Percentiles rank a stretch among this genome's conserved stretches.
Evolutionary conservation across 179 eudicot genomes (phyloP).

Genomic region (Beta lomatogona): DNA sequence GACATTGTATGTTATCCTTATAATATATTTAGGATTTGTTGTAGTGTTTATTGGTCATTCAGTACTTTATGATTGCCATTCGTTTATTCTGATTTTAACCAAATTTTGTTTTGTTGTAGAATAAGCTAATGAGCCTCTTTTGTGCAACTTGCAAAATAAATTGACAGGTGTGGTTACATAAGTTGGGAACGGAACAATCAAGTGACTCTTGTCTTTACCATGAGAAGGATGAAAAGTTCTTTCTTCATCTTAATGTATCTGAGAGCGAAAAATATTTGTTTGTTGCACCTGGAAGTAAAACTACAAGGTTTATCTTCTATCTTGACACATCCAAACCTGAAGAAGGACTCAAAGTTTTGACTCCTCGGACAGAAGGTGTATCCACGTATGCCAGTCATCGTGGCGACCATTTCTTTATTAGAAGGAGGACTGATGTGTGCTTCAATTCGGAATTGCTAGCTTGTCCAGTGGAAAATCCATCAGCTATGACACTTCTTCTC

Average conservation of each 20-base stretch:
- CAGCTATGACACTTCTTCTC: constrained; percentile 59
- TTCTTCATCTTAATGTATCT: constrained; percentile 60
- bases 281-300: constrained; percentile 82
- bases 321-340: constrained; percentile 62
- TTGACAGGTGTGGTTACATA: constrained; percentile 84
- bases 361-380: constrained; percentile 73
- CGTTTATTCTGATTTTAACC: not conserved
- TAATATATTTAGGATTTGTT: not conserved
- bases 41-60: not conserved
- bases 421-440: constrained; percentile 73
- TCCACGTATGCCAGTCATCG: constrained; percentile 85
- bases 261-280: constrained; percentile 83
- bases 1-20: not conserved
- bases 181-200: constrained; percentile 70
- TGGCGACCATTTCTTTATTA: constrained; percentile 79
- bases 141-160: not conserved
- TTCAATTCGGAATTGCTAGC: constrained; percentile 89
- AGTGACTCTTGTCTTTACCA: constrained; percentile 73
- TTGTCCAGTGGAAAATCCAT: constrained; percentile 74
- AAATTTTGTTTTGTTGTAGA: not conserved
- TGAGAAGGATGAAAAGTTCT: constrained; percentile 88
- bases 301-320: constrained; percentile 68
- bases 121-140: not conserved
- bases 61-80: not conserved
- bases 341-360: constrained; percentile 63